Percentiles rank a stretch among this genome's conserved stretches.
phyloP scores from a whole-genome alignment of 1,284 basidiomycete species.

The Mycena sp. region DNA sequence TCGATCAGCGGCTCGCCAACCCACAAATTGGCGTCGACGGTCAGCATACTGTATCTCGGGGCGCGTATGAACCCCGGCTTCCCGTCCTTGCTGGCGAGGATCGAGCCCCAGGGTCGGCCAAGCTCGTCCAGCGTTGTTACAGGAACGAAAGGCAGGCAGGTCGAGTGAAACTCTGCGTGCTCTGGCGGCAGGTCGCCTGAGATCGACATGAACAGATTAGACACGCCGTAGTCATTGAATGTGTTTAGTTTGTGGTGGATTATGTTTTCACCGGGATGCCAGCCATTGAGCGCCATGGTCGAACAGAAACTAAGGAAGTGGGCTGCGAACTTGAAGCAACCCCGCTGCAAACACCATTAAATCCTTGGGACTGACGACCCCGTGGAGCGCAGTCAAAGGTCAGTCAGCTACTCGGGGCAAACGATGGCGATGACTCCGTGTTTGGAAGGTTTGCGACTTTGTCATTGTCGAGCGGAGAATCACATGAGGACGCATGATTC shows the following conservation, averaged over 20 bases:
- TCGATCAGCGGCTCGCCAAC: conserved; percentile 63
- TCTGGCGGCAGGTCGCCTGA: conserved; percentile 51
- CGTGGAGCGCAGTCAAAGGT: too few species aligned
- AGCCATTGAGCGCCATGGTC: conserved; percentile 47
- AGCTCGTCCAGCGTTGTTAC: conserved; percentile 52
- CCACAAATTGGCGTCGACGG: conserved; percentile 57
- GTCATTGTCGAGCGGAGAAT: too few species aligned
- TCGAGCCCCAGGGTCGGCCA: conserved; percentile 59
- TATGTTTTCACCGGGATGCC: conserved; percentile 55
- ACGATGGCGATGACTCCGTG: too few species aligned
- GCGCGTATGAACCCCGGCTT: conserved; percentile 55
- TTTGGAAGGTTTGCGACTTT: too few species aligned
- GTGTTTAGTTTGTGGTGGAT: conserved; percentile 50
- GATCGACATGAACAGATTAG: conserved; percentile 34
- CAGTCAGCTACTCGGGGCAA: too few species aligned
- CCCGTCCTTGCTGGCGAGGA: conserved; percentile 51
- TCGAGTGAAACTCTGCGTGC: conserved; percentile 55
- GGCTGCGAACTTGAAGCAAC: too few species aligned
- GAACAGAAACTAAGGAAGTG: neutral
- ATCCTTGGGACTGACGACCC: too few species aligned
- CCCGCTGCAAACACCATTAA: too few species aligned
- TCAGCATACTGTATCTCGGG: conserved; percentile 50
- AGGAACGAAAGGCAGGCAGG: conserved; percentile 55
- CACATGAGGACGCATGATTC: too few species aligned
- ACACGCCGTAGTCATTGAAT: conserved; percentile 41